Evolutionary conservation across 768 basidiomycete species (phyloP).

Genomic region (Rhodotorula toruloides): DNA sequence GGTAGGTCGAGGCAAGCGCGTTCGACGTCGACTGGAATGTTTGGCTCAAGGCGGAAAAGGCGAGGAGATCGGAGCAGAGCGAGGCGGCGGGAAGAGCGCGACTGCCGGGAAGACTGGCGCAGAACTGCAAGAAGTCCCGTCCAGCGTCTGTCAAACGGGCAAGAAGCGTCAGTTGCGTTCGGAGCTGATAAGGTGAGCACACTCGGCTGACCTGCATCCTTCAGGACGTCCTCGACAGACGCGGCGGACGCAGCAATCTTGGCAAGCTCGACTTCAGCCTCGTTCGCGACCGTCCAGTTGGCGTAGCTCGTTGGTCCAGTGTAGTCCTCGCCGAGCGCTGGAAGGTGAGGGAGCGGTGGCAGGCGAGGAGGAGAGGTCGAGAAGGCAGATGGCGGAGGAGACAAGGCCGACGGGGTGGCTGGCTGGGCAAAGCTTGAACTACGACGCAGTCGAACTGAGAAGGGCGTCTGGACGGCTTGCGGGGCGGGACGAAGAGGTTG

Average conservation of each 20-base stretch:
- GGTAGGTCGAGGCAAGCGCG: conserved; percentile 21
- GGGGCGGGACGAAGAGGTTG: too few relatives aligned
- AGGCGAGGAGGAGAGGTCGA: too few relatives aligned
- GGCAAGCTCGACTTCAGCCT: neutral
- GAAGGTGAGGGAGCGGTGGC: conserved; percentile 6
- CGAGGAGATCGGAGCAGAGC: conserved; percentile 24
- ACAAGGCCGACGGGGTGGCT: too few relatives aligned
- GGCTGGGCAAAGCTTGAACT: too few relatives aligned
- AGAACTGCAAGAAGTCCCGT: conserved; percentile 12
- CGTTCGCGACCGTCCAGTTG: conserved; percentile 12
- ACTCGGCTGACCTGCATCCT: neutral
- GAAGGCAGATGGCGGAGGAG: too few relatives aligned
- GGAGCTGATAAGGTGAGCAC: neutral
- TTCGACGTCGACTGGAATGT: conserved; percentile 11
- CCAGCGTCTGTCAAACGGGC: neutral
- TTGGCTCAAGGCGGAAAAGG: conserved; percentile 19
- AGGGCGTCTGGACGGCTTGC: too few relatives aligned
- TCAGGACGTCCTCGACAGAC: conserved; percentile 3
- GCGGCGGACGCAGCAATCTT: neutral
- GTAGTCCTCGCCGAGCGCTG: neutral
- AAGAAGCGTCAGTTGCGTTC: too few relatives aligned
- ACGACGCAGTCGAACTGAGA: too few relatives aligned
- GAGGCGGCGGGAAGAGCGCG: conserved; percentile 8
- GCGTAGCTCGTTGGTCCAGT: neutral
- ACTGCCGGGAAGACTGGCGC: neutral